Evolutionary conservation across 352 stramenopile genomes (phyloP), one percentile per base, ranked within the genome.

Genomic region (Stramenopiles sp.): DNA sequence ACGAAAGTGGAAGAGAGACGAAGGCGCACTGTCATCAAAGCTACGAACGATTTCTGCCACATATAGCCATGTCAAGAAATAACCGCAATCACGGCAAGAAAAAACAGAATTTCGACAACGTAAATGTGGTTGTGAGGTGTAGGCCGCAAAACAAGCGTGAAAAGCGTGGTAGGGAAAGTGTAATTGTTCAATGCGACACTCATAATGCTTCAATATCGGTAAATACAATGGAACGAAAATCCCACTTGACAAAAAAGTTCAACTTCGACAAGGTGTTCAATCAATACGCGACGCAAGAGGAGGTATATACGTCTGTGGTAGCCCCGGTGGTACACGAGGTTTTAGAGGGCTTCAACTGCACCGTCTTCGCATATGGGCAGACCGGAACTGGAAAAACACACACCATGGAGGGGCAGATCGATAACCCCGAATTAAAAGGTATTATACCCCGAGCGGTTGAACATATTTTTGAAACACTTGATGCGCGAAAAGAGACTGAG

Each of bases 341-440:
- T 55, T 88, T 99, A 67, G 87, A 85, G 0, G 95, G 95, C 0
- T 98, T 95, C 86, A 97, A 98, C 85, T 96, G 90, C 84, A 98
- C 93, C 4, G 92, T 98, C 8, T 98, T 98, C 85, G 94, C 94
- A 30, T 99, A 98, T 84, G 95, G 95, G 75, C 95, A 98, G 87
- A 96, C 90, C 0, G 94, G 94, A 55, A 98, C 95, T 25, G 95
- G 95, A 44, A 99, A 99, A 87, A 99, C 96, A 55, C 93, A 98
- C 87, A 99, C 96, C 0, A 98, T 99, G 93, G 94, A 98, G 86
- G 95, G 95, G 39, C 88, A 91, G 7, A 82, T 98, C n/a, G 85
- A 87, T 55, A 89, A 90, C 81, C 85, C 92, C 39, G 92, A 97
- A 80, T 86, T 87, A 7, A 92, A 91, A 8, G 95, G 95, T 14